These are phyloP conservation scores for Candida vaughaniae DNA, from an alignment of 805 yeast genomes.

Conservation along the genomic window DNA sequence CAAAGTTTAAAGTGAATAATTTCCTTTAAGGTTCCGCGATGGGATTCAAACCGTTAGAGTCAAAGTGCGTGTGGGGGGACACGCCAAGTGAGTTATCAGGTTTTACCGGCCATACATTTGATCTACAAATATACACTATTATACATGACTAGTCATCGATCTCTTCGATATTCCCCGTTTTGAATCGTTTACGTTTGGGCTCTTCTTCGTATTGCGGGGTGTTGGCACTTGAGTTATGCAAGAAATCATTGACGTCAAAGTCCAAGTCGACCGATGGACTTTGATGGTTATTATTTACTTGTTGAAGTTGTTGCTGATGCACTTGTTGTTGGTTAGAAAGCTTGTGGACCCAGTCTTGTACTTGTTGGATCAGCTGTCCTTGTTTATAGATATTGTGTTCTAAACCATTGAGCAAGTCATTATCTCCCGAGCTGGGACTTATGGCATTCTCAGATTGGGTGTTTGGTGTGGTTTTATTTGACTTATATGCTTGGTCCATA, in stretches of 20 bases:
- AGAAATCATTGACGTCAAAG: slow-evolving; percentile 16
- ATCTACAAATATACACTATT: not conserved
- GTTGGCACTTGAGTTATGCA: slow-evolving; percentile 10
- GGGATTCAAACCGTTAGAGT: not conserved
- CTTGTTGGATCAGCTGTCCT: slow-evolving; percentile 53
- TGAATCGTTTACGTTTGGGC: slow-evolving; percentile 10
- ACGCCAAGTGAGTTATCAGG: no score
- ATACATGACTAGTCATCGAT: slow-evolving; percentile 4
- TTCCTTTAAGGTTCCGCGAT: not conserved
- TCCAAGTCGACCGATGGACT: slow-evolving; percentile 13
- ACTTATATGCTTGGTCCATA: slow-evolving; percentile 35
- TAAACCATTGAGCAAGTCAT: slow-evolving; percentile 34
- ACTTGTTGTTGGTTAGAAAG: slow-evolving; percentile 25
- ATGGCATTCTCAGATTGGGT: not conserved
- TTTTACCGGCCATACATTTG: not conserved
- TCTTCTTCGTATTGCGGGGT: slow-evolving; percentile 10
- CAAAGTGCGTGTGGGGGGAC: no score
- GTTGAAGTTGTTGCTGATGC: slow-evolving; percentile 15
- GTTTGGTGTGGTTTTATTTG: slow-evolving; percentile 7
- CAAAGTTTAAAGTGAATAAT: no score
- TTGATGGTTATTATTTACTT: not conserved
- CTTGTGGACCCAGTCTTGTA: slow-evolving; percentile 54
- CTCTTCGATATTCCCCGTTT: slow-evolving; percentile 12
- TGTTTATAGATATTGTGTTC: slow-evolving; percentile 49
- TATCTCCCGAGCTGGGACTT: slow-evolving; percentile 3